A percentile compares a stretch with the other conserved stretches of the same genome.
These are phyloP conservation scores for Saccharomyces kudriavzevii DNA, from an alignment of 805 yeast genomes.

Conservation along the genomic window DNA sequence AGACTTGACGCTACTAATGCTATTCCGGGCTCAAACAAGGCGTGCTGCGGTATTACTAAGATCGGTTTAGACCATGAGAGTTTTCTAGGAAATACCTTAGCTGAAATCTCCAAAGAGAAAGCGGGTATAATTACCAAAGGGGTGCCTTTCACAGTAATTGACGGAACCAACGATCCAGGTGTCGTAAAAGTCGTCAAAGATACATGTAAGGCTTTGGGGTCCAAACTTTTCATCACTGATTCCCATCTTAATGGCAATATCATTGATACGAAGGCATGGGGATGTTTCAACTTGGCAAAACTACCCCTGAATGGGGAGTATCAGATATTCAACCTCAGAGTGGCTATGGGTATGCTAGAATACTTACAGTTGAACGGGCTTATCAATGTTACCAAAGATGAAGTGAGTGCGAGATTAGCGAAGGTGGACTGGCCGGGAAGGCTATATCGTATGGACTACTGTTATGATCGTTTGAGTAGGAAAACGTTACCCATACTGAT, in stretches of 20 bases:
- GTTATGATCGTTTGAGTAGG: conserved; percentile 11
- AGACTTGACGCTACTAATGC: conserved; percentile 83
- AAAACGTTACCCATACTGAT: conserved; percentile 36
- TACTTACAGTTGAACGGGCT: conserved; percentile 19
- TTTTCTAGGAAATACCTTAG: conserved; percentile 59
- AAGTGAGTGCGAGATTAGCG: conserved; percentile 44
- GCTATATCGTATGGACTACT: conserved; percentile 45
- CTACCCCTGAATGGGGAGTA: conserved; percentile 66
- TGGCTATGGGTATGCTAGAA: conserved; percentile 54
- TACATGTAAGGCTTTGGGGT: conserved; percentile 30
- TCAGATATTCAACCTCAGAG: conserved; percentile 60
- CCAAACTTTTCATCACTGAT: conserved; percentile 25
- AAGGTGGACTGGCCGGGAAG: conserved; percentile 81
- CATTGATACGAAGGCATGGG: conserved; percentile 26
- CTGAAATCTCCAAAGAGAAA: conserved; percentile 65
- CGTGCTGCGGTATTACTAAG: conserved; percentile 71
- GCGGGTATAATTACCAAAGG: conserved; percentile 64
- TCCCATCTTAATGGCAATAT: conserved; percentile 6
- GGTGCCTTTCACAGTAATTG: conserved; percentile 57
- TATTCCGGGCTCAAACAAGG: conserved; percentile 37
- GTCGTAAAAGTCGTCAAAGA: conserved; percentile 42
- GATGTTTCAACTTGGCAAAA: conserved; percentile 21
- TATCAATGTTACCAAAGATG: conserved; percentile 26
- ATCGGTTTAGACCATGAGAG: conserved; percentile 81
- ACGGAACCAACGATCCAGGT: conserved; percentile 49